Conservation (phyloP, 108 stramenopile species). For the Nitzschia palea region DNA sequence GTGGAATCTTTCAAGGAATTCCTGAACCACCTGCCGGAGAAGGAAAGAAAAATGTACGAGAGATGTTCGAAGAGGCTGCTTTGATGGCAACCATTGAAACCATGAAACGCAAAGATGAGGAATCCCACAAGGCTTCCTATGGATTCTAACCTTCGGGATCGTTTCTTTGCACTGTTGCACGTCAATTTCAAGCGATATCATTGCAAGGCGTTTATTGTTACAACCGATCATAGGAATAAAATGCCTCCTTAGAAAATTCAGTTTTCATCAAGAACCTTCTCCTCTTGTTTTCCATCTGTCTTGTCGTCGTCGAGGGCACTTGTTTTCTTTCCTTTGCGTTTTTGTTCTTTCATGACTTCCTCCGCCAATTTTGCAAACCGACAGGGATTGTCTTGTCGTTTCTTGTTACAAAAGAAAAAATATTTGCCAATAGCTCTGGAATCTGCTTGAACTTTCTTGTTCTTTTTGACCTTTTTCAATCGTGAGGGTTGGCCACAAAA, state of each 20-base stretch:
- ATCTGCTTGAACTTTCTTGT: constrained; percentile 8
- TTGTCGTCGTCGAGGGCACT: too few relatives aligned
- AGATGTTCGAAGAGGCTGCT: constrained; percentile 76
- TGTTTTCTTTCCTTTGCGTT: too few relatives aligned
- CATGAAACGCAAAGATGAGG: constrained; percentile 76
- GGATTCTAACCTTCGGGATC: too few relatives aligned
- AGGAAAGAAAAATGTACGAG: constrained; percentile 46
- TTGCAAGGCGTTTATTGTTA: not conserved
- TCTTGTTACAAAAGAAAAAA: constrained; percentile 73
- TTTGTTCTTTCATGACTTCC: constrained; percentile 42
- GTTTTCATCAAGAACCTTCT: not conserved
- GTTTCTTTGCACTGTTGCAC: too few relatives aligned
- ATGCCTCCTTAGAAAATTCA: not conserved
- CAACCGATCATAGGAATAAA: not conserved
- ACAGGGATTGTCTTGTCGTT: constrained; percentile 60
- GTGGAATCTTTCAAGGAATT: constrained; percentile 60
- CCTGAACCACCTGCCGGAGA: constrained; percentile 33
- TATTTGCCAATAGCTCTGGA: constrained; percentile 73
- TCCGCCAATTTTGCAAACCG: constrained; percentile 71
- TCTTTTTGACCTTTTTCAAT: constrained; percentile 70
- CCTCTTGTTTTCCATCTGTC: too few relatives aligned
- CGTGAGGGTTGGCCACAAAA: constrained; percentile 68
- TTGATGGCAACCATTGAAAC: constrained; percentile 83
- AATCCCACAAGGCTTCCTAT: constrained; percentile 21
- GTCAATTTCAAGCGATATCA: too few relatives aligned